Conservation (phyloP, 2,329 filamentous ascomycete genomes). For the Aspergillus pseudonomiae region DNA sequence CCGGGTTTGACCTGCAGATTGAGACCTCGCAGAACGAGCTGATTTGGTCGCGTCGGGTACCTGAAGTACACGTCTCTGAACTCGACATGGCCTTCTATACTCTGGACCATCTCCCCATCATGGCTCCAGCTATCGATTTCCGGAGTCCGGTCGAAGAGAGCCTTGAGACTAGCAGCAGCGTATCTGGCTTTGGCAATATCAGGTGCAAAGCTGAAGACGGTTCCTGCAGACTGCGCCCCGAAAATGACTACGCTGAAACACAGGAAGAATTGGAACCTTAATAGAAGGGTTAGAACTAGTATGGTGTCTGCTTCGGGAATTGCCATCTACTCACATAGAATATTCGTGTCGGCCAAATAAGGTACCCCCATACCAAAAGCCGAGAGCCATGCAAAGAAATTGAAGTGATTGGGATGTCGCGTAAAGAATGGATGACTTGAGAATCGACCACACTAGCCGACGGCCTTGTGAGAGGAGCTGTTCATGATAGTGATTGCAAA, state of each 20-base stretch:
- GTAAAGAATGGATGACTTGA: constrained; percentile 31
- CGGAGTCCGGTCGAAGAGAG: constrained; percentile 46
- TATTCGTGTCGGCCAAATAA: constrained; percentile 56
- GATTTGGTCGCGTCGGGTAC: constrained; percentile 25
- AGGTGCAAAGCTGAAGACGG: constrained; percentile 34
- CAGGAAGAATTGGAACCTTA: constrained; percentile 43
- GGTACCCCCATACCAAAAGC: constrained; percentile 67
- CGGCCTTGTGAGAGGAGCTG: neutral
- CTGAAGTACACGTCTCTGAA: constrained; percentile 49
- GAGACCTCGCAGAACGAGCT: constrained; percentile 22
- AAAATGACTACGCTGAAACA: constrained; percentile 48
- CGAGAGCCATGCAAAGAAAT: constrained; percentile 39
- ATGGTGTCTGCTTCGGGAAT: neutral
- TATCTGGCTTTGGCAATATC: constrained; percentile 30
- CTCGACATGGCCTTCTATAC: constrained; percentile 43
- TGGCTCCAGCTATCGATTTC: neutral
- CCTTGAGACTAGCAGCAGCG: constrained; percentile 42
- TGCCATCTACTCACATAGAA: constrained; percentile 14
- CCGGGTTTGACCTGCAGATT: constrained; percentile 44
- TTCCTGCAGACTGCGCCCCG: constrained; percentile 29
- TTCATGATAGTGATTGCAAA: neutral
- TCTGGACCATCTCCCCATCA: constrained; percentile 48
- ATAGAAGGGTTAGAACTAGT: neutral
- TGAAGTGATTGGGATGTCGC: constrained; percentile 29
- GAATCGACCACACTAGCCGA: constrained; percentile 6